Evolutionary conservation across 2,329 filamentous ascomycete species (phyloP), one percentile per base, ranked within the genome.

Genomic region (Leptographium lundbergii): DNA sequence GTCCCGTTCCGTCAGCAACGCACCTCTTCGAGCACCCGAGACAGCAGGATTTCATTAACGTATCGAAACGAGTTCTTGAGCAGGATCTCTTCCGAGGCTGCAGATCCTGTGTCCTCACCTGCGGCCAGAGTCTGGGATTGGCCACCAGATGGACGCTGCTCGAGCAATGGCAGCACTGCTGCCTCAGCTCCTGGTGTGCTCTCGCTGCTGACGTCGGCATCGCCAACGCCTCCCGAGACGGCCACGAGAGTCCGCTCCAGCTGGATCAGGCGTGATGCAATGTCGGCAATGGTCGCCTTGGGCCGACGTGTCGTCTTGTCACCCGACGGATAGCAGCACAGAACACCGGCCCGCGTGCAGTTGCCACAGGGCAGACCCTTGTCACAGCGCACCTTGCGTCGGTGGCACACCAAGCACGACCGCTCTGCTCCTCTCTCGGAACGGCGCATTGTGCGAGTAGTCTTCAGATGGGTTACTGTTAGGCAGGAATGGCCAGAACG

Each of bases 351-450:
- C 4, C 64, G 61, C 14, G 58, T 59, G 59, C 65, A 66, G n/a
- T 63, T 64, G 52, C 61, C 59, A 29, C 66, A 67, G 1, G 66
- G 66, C 25, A 62, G 14, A 6, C 59, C 60, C 64, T 66, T 67
- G 61, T 67, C 65, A 59, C 65, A 67, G n/a, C 61, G 62, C 42
- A 67, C 65, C 56, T 67, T 67, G 27, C 65, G 60, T 1, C 61
- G 60, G 57, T 67, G 66, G 57, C 66, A 67, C 13, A 66, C 58
- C n/a, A 65, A 58, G 58, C 65, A 67, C 1, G 66, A 67, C 29
- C 66, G 61, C 47, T 66, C 63, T 2, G 14, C 13, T 14, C 36
- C 4, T 39, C 36, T 17, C 14, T 39, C 17, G 13, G 14, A 17
- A 17, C 36, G 36, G 36, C 17, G 36, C 4, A 39, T 14, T 13